Conservation (phyloP, 768 basidiomycete species). For the Termitomyces sp. region DNA sequence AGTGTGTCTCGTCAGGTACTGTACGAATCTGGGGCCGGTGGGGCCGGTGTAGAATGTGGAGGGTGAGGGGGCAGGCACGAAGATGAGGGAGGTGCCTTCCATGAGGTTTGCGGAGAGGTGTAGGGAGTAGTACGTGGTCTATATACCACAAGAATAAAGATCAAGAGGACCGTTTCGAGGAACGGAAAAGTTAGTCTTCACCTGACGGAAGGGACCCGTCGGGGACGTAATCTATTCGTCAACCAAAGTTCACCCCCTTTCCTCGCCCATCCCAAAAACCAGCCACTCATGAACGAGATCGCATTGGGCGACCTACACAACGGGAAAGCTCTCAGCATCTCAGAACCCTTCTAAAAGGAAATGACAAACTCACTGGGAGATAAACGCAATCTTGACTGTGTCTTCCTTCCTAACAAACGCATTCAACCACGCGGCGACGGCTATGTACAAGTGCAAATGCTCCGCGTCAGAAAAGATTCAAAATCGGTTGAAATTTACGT, state of each 20-base stretch:
- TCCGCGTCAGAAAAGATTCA: constrained; percentile 2
- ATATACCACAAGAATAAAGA: not conserved
- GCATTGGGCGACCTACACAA: constrained; percentile 40
- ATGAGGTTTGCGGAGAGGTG: constrained; percentile 56
- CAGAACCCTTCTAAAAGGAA: not conserved
- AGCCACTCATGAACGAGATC: constrained; percentile 39
- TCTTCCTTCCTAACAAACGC: constrained; percentile 59
- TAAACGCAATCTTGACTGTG: constrained; percentile 58
- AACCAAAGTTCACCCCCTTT: too few relatives aligned
- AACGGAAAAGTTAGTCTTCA: too few relatives aligned
- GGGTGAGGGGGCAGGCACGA: constrained; percentile 30
- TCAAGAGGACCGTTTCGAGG: too few relatives aligned
- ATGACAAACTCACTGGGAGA: constrained; percentile 51
- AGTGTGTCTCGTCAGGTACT: constrained; percentile 34
- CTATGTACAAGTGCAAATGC: too few relatives aligned
- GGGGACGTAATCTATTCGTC: constrained; percentile 45
- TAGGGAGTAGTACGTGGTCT: constrained; percentile 53
- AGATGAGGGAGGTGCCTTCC: constrained; percentile 45
- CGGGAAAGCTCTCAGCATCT: not conserved
- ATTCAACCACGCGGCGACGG: constrained; percentile 63
- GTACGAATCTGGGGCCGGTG: constrained; percentile 53
- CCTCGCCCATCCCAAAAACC: not conserved
- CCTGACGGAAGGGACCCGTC: constrained; percentile 36
- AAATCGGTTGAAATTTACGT: too few relatives aligned
- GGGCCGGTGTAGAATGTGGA: constrained; percentile 35